Conservation (phyloP, 2,329 filamentous ascomycete species). For the Sphaerulina musiva region DNA sequence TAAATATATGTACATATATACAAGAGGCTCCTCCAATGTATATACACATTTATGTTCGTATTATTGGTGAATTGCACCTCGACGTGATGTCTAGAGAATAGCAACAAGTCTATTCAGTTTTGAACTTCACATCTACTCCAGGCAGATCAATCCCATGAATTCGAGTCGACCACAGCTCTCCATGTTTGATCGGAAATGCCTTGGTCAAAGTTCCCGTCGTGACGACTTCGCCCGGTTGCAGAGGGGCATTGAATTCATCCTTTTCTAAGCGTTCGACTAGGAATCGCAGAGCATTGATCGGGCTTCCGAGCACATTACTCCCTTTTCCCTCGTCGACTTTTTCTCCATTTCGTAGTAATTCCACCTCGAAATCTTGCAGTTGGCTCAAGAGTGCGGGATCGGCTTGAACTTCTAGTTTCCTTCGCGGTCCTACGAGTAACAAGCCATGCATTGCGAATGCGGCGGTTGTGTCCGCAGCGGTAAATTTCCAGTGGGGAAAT, state of each 20-base stretch:
- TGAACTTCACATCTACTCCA: constrained; percentile 19
- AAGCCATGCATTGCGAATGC: constrained; percentile 22
- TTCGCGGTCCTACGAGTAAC: constrained; percentile 17
- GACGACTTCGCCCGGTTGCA: constrained; percentile 18
- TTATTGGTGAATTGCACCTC: too few species aligned
- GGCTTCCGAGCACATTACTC: constrained; percentile 20
- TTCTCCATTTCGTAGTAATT: constrained; percentile 14
- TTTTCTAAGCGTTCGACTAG: constrained; percentile 18
- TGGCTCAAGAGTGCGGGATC: constrained; percentile 15
- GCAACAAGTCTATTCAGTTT: constrained; percentile 1
- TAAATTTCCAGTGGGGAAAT: constrained; percentile 23
- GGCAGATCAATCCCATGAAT: constrained; percentile 19
- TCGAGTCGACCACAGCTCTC: constrained; percentile 20
- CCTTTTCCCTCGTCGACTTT: constrained; percentile 16
- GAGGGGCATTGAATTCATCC: constrained; percentile 19
- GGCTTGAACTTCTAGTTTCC: constrained; percentile 2
- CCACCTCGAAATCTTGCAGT: constrained; percentile 18
- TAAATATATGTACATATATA: too few species aligned
- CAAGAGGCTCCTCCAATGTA: too few species aligned
- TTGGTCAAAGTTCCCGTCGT: constrained; percentile 22
- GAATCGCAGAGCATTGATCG: constrained; percentile 18
- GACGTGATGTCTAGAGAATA: too few species aligned
- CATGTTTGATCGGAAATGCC: constrained; percentile 18
- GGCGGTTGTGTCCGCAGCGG: constrained; percentile 20
- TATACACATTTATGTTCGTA: too few species aligned